Conservation (phyloP, 139 green algal species). For the Volvox africanus region DNA sequence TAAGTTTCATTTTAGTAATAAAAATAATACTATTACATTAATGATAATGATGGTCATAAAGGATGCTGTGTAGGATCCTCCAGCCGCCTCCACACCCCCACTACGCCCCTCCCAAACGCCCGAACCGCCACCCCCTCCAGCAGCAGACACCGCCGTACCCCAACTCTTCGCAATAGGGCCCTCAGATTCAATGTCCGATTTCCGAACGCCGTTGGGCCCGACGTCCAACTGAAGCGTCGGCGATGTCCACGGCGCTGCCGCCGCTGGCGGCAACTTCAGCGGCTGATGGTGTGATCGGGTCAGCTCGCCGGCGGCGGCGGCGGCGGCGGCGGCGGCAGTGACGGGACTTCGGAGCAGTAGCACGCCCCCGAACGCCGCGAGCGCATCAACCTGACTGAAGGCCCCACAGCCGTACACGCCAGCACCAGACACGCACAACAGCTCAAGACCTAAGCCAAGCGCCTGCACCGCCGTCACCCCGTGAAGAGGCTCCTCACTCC, state of each 20-base stretch:
- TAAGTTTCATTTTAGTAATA: too few species aligned
- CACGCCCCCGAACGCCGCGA: slow-evolving; percentile 21
- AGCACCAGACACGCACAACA: not conserved
- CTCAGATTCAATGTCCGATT: not conserved
- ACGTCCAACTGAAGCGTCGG: not conserved
- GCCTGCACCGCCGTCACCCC: slow-evolving; percentile 9
- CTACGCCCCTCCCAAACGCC: not conserved
- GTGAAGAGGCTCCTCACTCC: not conserved
- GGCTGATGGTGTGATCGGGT: too few species aligned
- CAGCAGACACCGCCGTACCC: not conserved
- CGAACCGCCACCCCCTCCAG: not conserved
- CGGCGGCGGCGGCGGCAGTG: too few species aligned
- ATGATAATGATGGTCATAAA: too few species aligned
- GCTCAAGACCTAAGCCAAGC: not conserved
- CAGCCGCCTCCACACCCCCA: too few species aligned
- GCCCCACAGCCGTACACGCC: not conserved
- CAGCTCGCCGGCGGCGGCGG: not conserved
- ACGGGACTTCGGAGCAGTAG: not conserved
- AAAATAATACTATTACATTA: too few species aligned
- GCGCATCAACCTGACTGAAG: not conserved
- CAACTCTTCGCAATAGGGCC: not conserved
- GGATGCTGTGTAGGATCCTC: too few species aligned
- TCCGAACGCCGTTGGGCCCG: not conserved
- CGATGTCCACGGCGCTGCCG: not conserved
- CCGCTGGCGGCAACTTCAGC: not conserved